Percentiles rank a stretch among this genome's conserved stretches.
Conservation (phyloP, 2,329 filamentous ascomycete species). For the Colletotrichum tofieldiae region DNA sequence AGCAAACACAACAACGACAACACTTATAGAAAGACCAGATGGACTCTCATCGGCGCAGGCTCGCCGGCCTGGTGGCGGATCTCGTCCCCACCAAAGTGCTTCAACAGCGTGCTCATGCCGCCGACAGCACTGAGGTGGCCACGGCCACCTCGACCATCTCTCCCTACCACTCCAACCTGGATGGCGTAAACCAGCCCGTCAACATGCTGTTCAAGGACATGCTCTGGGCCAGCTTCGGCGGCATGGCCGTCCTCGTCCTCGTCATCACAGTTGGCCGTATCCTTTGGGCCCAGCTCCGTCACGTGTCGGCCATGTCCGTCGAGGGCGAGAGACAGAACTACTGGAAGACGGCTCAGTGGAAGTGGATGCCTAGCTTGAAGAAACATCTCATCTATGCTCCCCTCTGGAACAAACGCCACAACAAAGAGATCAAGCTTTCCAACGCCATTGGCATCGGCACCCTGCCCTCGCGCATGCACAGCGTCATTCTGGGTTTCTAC, state of each 20-base stretch:
- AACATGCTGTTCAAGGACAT: slow-evolving; percentile 72
- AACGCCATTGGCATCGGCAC: slow-evolving; percentile 73
- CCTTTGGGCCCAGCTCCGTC: slow-evolving; percentile 69
- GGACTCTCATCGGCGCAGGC: slow-evolving; percentile 50
- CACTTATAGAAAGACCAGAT: slow-evolving; percentile 47
- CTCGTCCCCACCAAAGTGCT: slow-evolving; percentile 52
- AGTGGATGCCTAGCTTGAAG: slow-evolving; percentile 75
- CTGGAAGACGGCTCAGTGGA: slow-evolving; percentile 72
- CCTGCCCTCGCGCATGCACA: slow-evolving; percentile 76
- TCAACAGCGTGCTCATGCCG: slow-evolving; percentile 46
- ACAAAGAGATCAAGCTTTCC: slow-evolving; percentile 76
- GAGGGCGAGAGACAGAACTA: slow-evolving; percentile 69
- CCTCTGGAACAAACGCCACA: slow-evolving; percentile 76
- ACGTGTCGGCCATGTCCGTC: slow-evolving; percentile 71
- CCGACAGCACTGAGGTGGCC: slow-evolving; percentile 47
- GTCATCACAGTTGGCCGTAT: slow-evolving; percentile 69
- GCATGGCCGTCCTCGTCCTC: slow-evolving; percentile 69
- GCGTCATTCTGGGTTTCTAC: slow-evolving; percentile 70
- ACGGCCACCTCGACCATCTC: slow-evolving; percentile 64
- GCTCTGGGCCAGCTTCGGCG: slow-evolving; percentile 74
- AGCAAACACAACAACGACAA: slow-evolving; percentile 18
- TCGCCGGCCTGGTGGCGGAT: slow-evolving; percentile 49
- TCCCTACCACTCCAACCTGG: slow-evolving; percentile 70
- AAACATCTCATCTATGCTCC: slow-evolving; percentile 76
- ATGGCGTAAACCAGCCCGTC: slow-evolving; percentile 72